A percentile compares a stretch with the other conserved stretches of the same genome.
Evolutionary conservation across 169 alveolate species (phyloP).

Genomic region (Babesia ovis): DNA sequence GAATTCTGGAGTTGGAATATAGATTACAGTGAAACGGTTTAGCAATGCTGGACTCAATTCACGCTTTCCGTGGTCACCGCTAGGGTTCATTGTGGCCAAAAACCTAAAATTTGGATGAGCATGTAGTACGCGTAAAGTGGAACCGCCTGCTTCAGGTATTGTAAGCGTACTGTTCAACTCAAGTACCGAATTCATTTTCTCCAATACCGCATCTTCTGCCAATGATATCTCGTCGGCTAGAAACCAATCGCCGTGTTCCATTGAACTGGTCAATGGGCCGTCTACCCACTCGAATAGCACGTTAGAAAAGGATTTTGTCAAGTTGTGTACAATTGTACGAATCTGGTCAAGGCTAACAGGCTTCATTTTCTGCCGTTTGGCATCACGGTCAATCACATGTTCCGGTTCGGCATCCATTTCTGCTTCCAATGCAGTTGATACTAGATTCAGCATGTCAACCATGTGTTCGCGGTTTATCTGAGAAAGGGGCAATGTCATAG

Average conservation of each 20-base stretch:
- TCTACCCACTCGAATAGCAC: constrained; percentile 95
- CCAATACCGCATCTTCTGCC: constrained; percentile 98
- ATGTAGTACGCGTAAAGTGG: constrained; percentile 73
- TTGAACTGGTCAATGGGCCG: constrained; percentile 97
- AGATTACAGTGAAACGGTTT: constrained; percentile 97
- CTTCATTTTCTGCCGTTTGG: constrained; percentile 36
- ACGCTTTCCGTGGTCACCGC: constrained; percentile 98
- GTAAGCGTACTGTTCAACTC: constrained; percentile 86
- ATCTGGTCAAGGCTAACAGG: neutral
- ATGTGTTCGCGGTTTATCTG: constrained; percentile 2
- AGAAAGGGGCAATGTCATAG: neutral
- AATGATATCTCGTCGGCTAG: constrained; percentile 98
- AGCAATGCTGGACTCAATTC: constrained; percentile 99
- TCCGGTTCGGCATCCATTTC: neutral
- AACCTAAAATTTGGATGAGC: constrained; percentile 91
- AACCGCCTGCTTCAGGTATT: constrained; percentile 80
- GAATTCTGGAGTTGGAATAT: constrained; percentile 76
- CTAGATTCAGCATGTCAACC: constrained; percentile 1
- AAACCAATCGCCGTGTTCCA: constrained; percentile 93
- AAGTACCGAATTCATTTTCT: constrained; percentile 96
- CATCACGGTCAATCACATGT: neutral
- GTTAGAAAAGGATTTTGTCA: constrained; percentile 6
- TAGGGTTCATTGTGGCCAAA: constrained; percentile 99
- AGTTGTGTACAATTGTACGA: neutral
- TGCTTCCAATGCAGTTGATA: neutral